Conservation (phyloP, 306 rosid species). For the Quercus aquifolioides region DNA sequence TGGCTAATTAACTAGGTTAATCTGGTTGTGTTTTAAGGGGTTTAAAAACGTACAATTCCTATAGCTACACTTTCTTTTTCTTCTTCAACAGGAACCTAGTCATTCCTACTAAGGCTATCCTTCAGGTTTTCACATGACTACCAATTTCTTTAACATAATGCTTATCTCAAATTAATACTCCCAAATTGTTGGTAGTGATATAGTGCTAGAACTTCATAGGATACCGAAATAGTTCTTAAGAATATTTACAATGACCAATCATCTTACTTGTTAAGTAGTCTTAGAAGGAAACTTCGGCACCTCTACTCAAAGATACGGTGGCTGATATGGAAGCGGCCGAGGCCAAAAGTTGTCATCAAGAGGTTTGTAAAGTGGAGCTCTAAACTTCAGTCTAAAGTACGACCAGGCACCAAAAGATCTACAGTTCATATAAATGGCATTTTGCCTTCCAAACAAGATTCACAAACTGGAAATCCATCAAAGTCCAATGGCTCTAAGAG, state of each 20-base stretch:
- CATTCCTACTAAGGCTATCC: neutral
- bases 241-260: slow-evolving; percentile 2
- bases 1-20: too few relatives aligned
- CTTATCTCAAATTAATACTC: neutral
- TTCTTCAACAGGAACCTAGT: neutral
- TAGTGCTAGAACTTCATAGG: slow-evolving; percentile 12
- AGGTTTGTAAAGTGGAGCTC: slow-evolving; percentile 59
- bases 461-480: too few relatives aligned
- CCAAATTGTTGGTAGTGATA: slow-evolving; percentile 4
- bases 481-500: too few relatives aligned
- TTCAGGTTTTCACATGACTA: neutral
- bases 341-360: slow-evolving; percentile 67
- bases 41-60: neutral
- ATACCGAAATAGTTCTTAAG: slow-evolving; percentile 2
- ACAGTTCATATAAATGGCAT: slow-evolving; percentile 23
- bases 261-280: slow-evolving; percentile 29
- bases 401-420: slow-evolving; percentile 19
- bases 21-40: too few relatives aligned
- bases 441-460: too few relatives aligned
- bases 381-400: slow-evolving; percentile 35
- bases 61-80: neutral
- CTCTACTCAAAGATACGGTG: slow-evolving; percentile 60
- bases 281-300: slow-evolving; percentile 49
- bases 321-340: slow-evolving; percentile 58
- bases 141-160: neutral